Base-by-base conservation (phyloP, 2,329 filamentous ascomycete genomes). In the Fusarium azukiicola region DNA sequence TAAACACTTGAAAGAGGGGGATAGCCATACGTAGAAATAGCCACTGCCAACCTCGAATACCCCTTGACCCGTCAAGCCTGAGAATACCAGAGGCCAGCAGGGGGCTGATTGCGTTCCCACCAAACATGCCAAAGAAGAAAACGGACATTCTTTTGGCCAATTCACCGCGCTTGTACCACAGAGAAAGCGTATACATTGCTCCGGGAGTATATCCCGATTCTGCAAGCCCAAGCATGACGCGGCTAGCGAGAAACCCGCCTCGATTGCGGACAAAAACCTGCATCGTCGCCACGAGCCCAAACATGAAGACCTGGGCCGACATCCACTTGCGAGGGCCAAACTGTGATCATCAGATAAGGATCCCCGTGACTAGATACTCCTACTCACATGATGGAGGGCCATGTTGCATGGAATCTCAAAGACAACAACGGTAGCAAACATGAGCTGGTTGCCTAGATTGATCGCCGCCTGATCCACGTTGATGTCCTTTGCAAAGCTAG, bases 121-220 rank as follows among this genome's bases (percentile, higher is more conserved):
- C 87, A 73, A 92, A 91, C 87, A 92, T 91, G 14, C 90, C 90
- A 56, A 92, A 90, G 80, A 92, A 92, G 73, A 92, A 89, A 1
- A 92, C 79, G 3, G 90, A 89, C 11, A 91, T 87, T 21, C 90
- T 85, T 69, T 88, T 88, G 1, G 89, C 88, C 3, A 91, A 83
- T 73, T 92, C 90, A 2, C 84, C 79, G 50, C 87, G 87, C 1
- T 86, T 88, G 71, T 92, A 92, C 90, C 90, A 92, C 2, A 87
- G 90, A 0, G 90, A 91, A 6, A 92, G 82, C 0, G 90, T 91
- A 72, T 90, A 92, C 14, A 92, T 88, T 0, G 89, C 87, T 1
- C 90, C 90, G 0, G 90, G 90, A 27, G 91, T 92, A 70, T 91
- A 92, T 2, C 91, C 91, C 0, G 90, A 88, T 79, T 92, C 91